These are phyloP conservation scores for Lathyrus tuberosus DNA, from an alignment of 306 rosid species.

Conservation along the genomic window DNA sequence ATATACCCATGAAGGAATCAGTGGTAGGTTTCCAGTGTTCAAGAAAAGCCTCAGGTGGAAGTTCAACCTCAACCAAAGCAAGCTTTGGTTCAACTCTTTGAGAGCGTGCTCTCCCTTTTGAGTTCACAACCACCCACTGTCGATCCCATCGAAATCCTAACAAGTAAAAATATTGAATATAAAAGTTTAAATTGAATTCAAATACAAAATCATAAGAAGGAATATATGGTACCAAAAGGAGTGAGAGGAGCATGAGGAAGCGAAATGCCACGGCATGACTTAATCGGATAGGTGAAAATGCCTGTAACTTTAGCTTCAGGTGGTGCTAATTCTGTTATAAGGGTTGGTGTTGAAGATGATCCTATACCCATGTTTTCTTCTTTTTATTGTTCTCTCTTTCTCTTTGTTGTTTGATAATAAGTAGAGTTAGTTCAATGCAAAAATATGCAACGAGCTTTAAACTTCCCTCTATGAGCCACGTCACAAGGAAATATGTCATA, in stretches of 20 bases:
- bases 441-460: too few relatives aligned
- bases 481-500: too few relatives aligned
- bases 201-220: not conserved
- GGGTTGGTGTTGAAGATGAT: not conserved
- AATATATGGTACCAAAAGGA: slow-evolving; percentile 53
- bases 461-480: too few relatives aligned
- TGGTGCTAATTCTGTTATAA: not conserved
- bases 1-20: slow-evolving; percentile 63
- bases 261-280: slow-evolving; percentile 91
- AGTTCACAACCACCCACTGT: slow-evolving; percentile 79
- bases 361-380: slow-evolving; percentile 15
- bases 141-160: slow-evolving; percentile 88
- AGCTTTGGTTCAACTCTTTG: slow-evolving; percentile 91
- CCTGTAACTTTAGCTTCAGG: slow-evolving; percentile 50
- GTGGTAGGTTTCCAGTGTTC: slow-evolving; percentile 60
- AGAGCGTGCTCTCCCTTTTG: slow-evolving; percentile 73
- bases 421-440: too few relatives aligned
- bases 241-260: slow-evolving; percentile 69
- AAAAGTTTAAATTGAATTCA: not conserved
- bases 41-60: slow-evolving; percentile 66
- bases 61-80: slow-evolving; percentile 63
- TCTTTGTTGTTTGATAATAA: not conserved
- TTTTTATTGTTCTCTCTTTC: not conserved
- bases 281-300: slow-evolving; percentile 72
- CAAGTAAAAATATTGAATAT: not conserved